Conservation (phyloP, 306 rosid species). For the Urtica urens region DNA sequence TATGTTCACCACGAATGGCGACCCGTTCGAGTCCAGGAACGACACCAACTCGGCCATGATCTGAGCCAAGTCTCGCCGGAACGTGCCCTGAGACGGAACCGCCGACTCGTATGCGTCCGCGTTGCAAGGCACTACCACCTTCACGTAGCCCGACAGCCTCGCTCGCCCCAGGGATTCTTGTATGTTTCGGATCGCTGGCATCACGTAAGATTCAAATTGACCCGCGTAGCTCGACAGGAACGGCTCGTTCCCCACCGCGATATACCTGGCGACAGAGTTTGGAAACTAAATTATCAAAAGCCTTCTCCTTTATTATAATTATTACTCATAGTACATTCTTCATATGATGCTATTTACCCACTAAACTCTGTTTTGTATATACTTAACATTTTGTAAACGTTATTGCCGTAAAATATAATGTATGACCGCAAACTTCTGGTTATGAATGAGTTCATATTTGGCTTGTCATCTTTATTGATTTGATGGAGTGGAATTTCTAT, state of each 20-base stretch:
- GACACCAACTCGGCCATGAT: slow-evolving; percentile 63
- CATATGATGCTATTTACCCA: no score
- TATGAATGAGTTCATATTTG: no score
- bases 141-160: slow-evolving; percentile 74
- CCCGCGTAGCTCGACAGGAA: slow-evolving; percentile 76
- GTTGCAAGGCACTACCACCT: slow-evolving; percentile 92
- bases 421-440: no score
- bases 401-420: no score
- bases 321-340: no score
- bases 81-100: slow-evolving; percentile 87
- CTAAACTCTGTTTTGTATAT: no score
- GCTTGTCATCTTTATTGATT: no score
- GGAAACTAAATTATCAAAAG: no score
- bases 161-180: slow-evolving; percentile 78
- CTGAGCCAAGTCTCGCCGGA: slow-evolving; percentile 68
- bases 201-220: slow-evolving; percentile 55
- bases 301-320: no score
- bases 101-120: slow-evolving; percentile 85
- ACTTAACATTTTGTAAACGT: no score
- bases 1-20: slow-evolving; percentile 86
- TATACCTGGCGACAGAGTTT: slow-evolving; percentile 47
- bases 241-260: slow-evolving; percentile 96
- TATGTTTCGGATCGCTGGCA: slow-evolving; percentile 64
- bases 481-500: no score
- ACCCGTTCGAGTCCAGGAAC: slow-evolving; percentile 81